Evolutionary conservation across 495 filamentous ascomycete genomes (phyloP).

Genomic region (Penicillium silybi): DNA sequence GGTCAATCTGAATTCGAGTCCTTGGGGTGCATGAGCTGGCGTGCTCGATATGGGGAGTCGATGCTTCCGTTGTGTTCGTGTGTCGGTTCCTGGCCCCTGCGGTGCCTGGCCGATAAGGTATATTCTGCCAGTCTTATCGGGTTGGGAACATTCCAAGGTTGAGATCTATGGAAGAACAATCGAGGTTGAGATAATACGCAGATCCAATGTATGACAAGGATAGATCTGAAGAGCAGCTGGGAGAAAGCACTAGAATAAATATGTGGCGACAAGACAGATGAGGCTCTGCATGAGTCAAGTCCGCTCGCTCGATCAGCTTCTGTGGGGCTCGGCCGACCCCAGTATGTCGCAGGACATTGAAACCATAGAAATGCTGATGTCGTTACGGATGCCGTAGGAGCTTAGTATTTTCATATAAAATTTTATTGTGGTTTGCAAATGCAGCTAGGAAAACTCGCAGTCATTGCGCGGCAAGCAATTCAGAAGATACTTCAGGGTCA

Average conservation of each 20-base stretch:
- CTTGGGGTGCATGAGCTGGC: background rate
- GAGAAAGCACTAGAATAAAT: background rate
- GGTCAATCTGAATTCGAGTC: background rate
- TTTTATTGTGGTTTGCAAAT: background rate
- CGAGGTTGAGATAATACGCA: background rate
- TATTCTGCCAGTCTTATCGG: background rate
- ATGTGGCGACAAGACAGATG: background rate
- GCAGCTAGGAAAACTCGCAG: background rate
- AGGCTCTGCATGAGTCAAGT: slow-evolving; percentile 6
- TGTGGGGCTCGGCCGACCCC: background rate
- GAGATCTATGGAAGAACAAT: too few species aligned
- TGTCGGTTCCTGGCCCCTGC: background rate
- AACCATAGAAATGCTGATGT: background rate
- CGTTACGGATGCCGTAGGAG: too few species aligned
- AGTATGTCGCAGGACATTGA: background rate
- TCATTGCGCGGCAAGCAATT: slow-evolving; percentile 1
- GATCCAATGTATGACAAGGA: background rate
- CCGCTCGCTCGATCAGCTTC: slow-evolving; percentile 6
- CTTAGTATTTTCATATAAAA: background rate
- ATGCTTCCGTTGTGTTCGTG: background rate
- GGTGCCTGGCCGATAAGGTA: background rate
- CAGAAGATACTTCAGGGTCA: slow-evolving; percentile 5
- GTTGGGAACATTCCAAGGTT: background rate
- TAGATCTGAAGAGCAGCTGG: background rate
- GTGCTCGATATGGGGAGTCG: background rate